Evolutionary conservation across 768 basidiomycete genomes (phyloP).

Genomic region (Punctularia strigosozonata): DNA sequence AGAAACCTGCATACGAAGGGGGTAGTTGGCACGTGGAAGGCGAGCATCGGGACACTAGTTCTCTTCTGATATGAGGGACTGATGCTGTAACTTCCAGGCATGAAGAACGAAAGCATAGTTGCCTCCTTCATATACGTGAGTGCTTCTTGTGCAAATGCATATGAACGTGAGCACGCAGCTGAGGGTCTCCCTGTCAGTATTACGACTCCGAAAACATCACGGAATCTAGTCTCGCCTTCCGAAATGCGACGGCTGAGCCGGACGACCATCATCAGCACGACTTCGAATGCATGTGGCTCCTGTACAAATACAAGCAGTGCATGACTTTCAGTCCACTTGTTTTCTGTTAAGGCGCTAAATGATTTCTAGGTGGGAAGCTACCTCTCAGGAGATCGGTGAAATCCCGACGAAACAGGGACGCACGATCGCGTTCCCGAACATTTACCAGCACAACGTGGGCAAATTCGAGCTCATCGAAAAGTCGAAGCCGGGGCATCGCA

Average conservation of each 20-base stretch:
- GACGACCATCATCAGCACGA: too few species aligned
- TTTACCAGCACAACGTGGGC: constrained; percentile 15
- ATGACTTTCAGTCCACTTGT: too few species aligned
- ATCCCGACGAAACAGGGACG: constrained; percentile 22
- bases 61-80: too few species aligned
- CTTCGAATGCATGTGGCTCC: too few species aligned
- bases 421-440: constrained; percentile 15
- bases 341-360: too few species aligned
- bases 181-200: not conserved
- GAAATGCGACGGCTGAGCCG: not conserved
- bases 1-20: not conserved
- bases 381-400: constrained; percentile 21
- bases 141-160: too few species aligned
- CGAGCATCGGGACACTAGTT: too few species aligned
- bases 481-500: constrained; percentile 15
- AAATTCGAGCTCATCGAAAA: constrained; percentile 13
- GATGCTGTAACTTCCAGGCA: too few species aligned
- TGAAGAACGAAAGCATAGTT: constrained; percentile 11
- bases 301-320: too few species aligned
- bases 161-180: too few species aligned
- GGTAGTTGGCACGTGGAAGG: constrained; percentile 1
- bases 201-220: not conserved
- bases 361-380: too few species aligned
- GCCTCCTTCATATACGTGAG: constrained; percentile 5
- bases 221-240: not conserved